Base-by-base conservation (phyloP, 768 basidiomycete genomes). In the Auricularia sp. region DNA sequence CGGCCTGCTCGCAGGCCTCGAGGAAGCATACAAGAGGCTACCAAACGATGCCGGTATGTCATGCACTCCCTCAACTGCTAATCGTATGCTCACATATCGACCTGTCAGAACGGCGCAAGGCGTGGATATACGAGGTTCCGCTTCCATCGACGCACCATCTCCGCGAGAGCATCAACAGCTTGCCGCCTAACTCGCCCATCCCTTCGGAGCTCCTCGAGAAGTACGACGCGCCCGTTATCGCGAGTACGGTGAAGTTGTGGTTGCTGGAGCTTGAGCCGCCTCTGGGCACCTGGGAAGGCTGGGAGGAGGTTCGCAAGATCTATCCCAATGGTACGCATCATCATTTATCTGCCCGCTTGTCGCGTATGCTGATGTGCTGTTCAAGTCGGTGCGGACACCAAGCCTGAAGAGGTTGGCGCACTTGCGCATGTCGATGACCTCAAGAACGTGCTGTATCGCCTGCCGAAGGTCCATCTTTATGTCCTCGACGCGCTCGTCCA, bases 41-140 rank as follows among this genome's bases (percentile, higher is more conserved):
- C 77, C 85, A 0, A 79, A 77, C 62, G 89, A 96, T 68, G 76
- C 76, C 35, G 87, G 90, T 90, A 64, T 71, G 84, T 74, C 21
- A 10, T 33, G 29, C 29, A 3, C 29, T 2, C 29, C 29, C 29
- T 29, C 29, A 3, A 29, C 29, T 29, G 29, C 29, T 29, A 0
- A 29, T 2, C 29, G 29, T 29, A 29, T 29, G 29, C 29, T 29
- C 29, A 29, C 2, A 0, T 29, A 29, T 29, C 29, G 29, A 29
- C 29, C 0, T 12, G 42, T 3, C 71, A 87, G 94, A 95, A 73
- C 88, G 85, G 72, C 86, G 95, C 65, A 93, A 88, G 77, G 78
- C 87, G 3, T 98, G 95, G 95, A 91, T 98, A 63, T 98, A 97
- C 74, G 93, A 98, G 44, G 77, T 78, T 3, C 93, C 94, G 1